These are phyloP conservation scores for Gamsiella multidivaricata DNA, from an alignment of 192 early-diverging fungal species.

Conservation along the genomic window DNA sequence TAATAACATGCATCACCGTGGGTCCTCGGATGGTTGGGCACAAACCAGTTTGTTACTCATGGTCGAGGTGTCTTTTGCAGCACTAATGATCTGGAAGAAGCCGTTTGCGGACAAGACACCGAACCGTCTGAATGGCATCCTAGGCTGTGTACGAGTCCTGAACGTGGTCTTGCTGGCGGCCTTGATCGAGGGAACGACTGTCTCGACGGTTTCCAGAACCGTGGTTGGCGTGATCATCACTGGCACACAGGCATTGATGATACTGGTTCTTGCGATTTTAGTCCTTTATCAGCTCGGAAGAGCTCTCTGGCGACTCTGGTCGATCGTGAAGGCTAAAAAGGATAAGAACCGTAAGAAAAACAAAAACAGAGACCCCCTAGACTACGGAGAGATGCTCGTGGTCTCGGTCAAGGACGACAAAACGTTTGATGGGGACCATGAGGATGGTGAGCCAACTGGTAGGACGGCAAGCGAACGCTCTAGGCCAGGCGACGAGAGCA, in stretches of 20 bases:
- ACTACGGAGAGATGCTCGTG: slow-evolving; percentile 6
- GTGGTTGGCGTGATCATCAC: slow-evolving; percentile 22
- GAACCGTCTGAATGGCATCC: slow-evolving; percentile 21
- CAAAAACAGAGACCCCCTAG: neutral
- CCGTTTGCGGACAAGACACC: slow-evolving; percentile 27
- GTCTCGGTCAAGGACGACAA: slow-evolving; percentile 8
- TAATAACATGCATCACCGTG: neutral
- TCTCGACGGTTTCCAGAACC: slow-evolving; percentile 28
- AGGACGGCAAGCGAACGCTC: slow-evolving; percentile 23
- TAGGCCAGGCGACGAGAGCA: neutral
- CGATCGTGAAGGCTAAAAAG: neutral
- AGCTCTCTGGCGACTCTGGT: slow-evolving; percentile 13
- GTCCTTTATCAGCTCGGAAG: slow-evolving; percentile 26
- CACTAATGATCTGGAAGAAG: slow-evolving; percentile 38
- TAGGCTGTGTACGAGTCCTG: slow-evolving; percentile 40
- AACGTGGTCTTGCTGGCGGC: slow-evolving; percentile 34
- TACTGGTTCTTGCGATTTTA: slow-evolving; percentile 23
- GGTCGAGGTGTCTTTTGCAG: slow-evolving; percentile 24
- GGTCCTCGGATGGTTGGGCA: slow-evolving; percentile 12
- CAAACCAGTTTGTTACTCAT: slow-evolving; percentile 30
- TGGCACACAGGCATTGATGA: slow-evolving; percentile 31
- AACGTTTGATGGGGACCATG: neutral
- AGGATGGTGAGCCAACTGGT: slow-evolving; percentile 5
- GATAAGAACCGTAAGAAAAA: neutral
- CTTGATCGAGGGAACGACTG: slow-evolving; percentile 17